phyloP scores from a whole-genome alignment of 768 basidiomycete species.

The Mycena haematopus region DNA sequence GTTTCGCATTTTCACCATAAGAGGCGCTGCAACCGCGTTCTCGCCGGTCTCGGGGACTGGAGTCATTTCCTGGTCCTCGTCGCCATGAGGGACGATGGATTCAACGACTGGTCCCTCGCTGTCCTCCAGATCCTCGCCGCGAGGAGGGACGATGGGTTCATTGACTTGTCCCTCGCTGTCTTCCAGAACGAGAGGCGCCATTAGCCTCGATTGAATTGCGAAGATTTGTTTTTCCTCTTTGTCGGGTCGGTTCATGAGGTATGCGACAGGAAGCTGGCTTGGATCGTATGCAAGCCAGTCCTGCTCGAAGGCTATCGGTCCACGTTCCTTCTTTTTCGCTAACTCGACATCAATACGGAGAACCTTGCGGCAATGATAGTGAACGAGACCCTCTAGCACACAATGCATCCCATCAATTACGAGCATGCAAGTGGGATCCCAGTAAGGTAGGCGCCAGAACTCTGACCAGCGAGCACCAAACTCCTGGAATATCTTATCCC shows the following conservation, averaged over 20 bases:
- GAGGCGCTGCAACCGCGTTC: no score
- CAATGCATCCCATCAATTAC: constrained; percentile 48
- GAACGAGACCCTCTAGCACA: constrained; percentile 34
- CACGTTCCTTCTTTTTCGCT: constrained; percentile 11
- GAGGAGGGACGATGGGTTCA: no score
- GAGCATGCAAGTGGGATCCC: constrained; percentile 39
- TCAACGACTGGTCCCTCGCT: no score
- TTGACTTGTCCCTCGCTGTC: no score
- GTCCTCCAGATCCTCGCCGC: no score
- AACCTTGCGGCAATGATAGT: constrained; percentile 30
- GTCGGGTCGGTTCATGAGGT: background rate
- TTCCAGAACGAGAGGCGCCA: background rate
- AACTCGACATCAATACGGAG: constrained; percentile 10
- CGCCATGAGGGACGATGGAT: no score
- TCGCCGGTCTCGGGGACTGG: no score
- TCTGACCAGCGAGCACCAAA: constrained; percentile 38
- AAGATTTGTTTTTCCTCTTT: constrained; percentile 2
- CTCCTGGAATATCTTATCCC: constrained; percentile 28
- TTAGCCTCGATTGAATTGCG: background rate
- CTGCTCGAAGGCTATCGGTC: constrained; percentile 17
- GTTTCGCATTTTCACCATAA: no score
- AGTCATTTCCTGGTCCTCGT: no score
- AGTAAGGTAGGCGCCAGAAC: constrained; percentile 42
- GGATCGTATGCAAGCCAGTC: constrained; percentile 11
- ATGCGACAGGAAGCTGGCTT: background rate